phyloP scores from a whole-genome alignment of 2,329 filamentous ascomycete species.

The Alternaria longipes region DNA sequence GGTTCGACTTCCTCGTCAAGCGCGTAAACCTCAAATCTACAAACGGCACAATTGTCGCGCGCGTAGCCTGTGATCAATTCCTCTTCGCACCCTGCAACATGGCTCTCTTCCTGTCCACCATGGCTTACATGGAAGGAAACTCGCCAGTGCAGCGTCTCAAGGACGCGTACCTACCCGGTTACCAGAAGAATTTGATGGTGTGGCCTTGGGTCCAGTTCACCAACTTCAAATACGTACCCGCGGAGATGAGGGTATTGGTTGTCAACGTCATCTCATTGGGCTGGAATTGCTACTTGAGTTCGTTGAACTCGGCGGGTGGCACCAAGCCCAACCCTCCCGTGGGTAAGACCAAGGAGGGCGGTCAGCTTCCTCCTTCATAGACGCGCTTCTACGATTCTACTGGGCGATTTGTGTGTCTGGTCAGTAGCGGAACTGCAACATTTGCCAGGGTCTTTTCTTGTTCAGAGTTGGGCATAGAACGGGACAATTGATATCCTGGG shows the following conservation, averaged over 20 bases:
- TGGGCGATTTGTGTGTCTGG: neutral
- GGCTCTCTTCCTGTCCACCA: constrained; percentile 78
- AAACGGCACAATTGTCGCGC: constrained; percentile 76
- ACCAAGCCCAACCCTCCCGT: constrained; percentile 17
- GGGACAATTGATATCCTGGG: neutral
- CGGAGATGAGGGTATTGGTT: constrained; percentile 83
- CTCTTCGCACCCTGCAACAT: constrained; percentile 87
- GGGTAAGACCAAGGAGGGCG: constrained; percentile 35
- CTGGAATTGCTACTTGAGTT: constrained; percentile 56
- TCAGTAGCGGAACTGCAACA: neutral
- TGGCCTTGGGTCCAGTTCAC: constrained; percentile 86
- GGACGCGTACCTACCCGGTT: constrained; percentile 73
- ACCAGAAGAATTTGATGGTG: constrained; percentile 85
- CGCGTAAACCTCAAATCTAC: constrained; percentile 70
- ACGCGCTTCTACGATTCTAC: neutral
- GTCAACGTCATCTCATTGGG: constrained; percentile 80
- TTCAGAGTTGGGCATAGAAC: neutral
- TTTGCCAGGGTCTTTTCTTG: neutral
- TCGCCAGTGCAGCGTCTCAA: constrained; percentile 72
- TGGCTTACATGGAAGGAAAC: constrained; percentile 82
- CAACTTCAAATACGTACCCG: constrained; percentile 88
- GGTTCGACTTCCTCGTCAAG: constrained; percentile 82
- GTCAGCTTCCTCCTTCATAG: constrained; percentile 39
- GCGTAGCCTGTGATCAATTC: constrained; percentile 79
- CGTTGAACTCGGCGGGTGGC: constrained; percentile 47